Evolutionary conservation across 176 grass and related monocot genomes (phyloP), one percentile per base, ranked within the genome.

Genomic region (Triticum urartu): DNA sequence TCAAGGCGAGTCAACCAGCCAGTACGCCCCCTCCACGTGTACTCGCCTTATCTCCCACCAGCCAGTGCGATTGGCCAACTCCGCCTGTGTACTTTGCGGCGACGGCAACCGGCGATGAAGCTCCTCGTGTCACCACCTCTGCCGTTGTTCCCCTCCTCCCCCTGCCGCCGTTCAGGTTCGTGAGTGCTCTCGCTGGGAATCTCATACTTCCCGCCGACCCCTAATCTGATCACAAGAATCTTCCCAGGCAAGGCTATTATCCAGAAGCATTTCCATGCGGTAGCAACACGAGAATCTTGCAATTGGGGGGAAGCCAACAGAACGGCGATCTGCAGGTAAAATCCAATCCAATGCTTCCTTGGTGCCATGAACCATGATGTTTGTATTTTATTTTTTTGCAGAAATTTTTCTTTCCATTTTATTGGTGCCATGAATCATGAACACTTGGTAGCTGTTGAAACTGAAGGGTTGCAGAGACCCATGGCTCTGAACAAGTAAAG

Each of bases 381-480:
- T 28, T 28, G 26, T 28, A 28, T 28, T 28, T 28, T 28, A 28
- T 28, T 28, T 28, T 28, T 28, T 28, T 6, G 40, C n/a, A 74
- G 40, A 74, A 9, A 28, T 43, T 43, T 48, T 26, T 48, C 12
- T 48, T 74, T 74, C 6, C 72, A 75, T 75, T 75, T 75, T 7
- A 75, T 75, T 47, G 5, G 14, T 11, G 9, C 15, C 72, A 77
- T 54, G 60, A 34, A 33, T 64, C 22, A 65, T 48, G 24, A 81
- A 68, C n/a, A 40, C 20, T 20, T 47, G 35, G 0, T 75, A 76
- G 20, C 3, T 47, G 47, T 76, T 45, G 39, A 83, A 83, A 89
- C 7, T 65, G 91, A 89, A 95, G 95, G 59, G 89, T 36, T 18
- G 80, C 78, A 73, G 93, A 84, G 17, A 82, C 65, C 20, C 85